phyloP scores from a whole-genome alignment of 202 grass and related monocot genomes.

The Eragrostis tef region DNA sequence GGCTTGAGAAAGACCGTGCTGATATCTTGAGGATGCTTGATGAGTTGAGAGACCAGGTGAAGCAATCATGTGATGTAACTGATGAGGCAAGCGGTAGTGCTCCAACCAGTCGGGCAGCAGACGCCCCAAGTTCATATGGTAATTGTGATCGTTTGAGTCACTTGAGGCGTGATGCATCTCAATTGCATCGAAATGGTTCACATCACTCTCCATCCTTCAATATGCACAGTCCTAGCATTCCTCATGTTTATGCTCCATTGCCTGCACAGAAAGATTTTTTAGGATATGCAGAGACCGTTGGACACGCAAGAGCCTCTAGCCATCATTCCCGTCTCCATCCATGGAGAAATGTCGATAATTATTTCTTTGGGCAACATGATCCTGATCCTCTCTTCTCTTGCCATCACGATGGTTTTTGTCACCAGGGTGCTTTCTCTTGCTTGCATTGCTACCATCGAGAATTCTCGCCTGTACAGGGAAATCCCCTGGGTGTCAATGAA shows the following conservation, averaged over 20 bases:
- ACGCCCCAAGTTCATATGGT: slow-evolving; percentile 52
- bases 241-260: slow-evolving; percentile 57
- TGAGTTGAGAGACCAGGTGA: slow-evolving; percentile 83
- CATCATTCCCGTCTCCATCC: slow-evolving; percentile 58
- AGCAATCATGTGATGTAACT: slow-evolving; percentile 66
- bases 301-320: slow-evolving; percentile 47
- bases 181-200: slow-evolving; percentile 51
- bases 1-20: slow-evolving; percentile 73
- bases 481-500: slow-evolving; percentile 49
- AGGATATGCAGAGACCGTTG: slow-evolving; percentile 56
- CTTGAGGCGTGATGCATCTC: slow-evolving; percentile 47
- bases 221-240: slow-evolving; percentile 42
- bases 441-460: slow-evolving; percentile 67
- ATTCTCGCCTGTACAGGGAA: slow-evolving; percentile 66
- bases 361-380: slow-evolving; percentile 70
- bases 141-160: slow-evolving; percentile 41
- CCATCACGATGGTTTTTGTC: slow-evolving; percentile 75
- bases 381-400: slow-evolving; percentile 72
- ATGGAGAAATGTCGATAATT: slow-evolving; percentile 67
- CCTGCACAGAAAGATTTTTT: slow-evolving; percentile 50
- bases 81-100: slow-evolving; percentile 51
- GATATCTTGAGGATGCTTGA: slow-evolving; percentile 84
- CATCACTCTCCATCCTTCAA: slow-evolving; percentile 39
- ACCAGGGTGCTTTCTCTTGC: slow-evolving; percentile 81
- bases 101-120: slow-evolving; percentile 39